Evolutionary conservation across 345 rosid genomes (phyloP).

Genomic region (Cardamine resedifolia): DNA sequence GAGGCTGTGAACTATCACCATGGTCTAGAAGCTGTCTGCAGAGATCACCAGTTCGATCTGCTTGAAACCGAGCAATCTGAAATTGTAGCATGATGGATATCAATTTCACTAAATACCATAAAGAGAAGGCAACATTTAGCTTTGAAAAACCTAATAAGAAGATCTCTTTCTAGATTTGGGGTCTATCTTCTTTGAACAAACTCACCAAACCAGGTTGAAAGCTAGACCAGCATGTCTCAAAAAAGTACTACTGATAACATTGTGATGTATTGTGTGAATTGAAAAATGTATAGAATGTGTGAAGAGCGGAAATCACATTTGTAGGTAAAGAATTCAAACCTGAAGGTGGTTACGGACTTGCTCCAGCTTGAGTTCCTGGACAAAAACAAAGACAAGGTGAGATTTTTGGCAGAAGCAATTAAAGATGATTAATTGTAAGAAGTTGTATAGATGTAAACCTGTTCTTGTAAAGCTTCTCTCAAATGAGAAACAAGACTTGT

Average conservation of each 20-base stretch:
- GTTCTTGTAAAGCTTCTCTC: constrained; percentile 85
- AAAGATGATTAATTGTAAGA: constrained; percentile 8
- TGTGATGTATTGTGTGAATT: constrained; percentile 1
- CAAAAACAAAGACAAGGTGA: constrained; percentile 12
- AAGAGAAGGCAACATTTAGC: neutral
- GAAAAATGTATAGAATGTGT: neutral
- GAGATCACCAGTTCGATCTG: constrained; percentile 51
- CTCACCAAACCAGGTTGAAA: constrained; percentile 1
- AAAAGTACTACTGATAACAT: neutral
- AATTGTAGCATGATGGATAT: neutral
- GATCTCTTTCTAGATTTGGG: neutral
- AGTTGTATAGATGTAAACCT: constrained; percentile 50
- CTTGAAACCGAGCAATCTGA: constrained; percentile 59
- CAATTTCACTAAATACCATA: neutral
- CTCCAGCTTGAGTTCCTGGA: constrained; percentile 80
- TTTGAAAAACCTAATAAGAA: neutral
- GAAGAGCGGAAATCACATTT: neutral
- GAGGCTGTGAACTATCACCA: constrained; percentile 38
- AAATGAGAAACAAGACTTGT: constrained; percentile 66
- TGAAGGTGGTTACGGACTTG: constrained; percentile 73
- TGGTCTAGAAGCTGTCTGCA: constrained; percentile 50
- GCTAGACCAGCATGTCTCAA: neutral
- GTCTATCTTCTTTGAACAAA: neutral
- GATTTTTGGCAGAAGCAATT: constrained; percentile 24
- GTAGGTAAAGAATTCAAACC: constrained; percentile 47